These are phyloP conservation scores for Leishmania tropica DNA, from an alignment of 208 protist genomes.

Conservation along the genomic window DNA sequence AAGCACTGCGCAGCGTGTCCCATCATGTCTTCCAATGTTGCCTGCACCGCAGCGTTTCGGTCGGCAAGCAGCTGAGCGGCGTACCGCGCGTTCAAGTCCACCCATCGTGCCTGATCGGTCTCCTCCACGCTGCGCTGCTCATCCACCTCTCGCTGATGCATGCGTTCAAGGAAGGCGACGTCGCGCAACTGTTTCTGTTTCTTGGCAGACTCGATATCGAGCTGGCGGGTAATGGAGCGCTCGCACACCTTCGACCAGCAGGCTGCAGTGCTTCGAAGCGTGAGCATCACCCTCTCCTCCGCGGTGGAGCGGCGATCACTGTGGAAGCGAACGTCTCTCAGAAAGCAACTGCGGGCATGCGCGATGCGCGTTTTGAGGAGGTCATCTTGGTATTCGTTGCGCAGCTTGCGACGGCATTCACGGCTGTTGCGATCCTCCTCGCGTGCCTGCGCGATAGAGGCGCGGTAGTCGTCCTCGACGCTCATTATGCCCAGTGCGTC, in stretches of 20 bases:
- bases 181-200: slow-evolving; percentile 38
- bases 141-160: slow-evolving; percentile 43
- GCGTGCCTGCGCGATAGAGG: slow-evolving; percentile 30
- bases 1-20: slow-evolving; percentile 31
- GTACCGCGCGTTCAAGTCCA: slow-evolving; percentile 36
- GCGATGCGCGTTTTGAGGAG: slow-evolving; percentile 20
- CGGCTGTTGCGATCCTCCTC: slow-evolving; percentile 43
- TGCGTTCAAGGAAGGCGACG: slow-evolving; percentile 47
- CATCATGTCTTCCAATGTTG: slow-evolving; percentile 42
- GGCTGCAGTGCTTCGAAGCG: slow-evolving; percentile 46
- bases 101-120: slow-evolving; percentile 63
- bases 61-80: slow-evolving; percentile 16
- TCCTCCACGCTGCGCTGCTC: slow-evolving; percentile 50
- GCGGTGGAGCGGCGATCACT: slow-evolving; percentile 31
- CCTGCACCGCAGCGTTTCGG: slow-evolving; percentile 30
- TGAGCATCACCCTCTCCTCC: slow-evolving; percentile 60
- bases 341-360: slow-evolving; percentile 24
- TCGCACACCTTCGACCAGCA: slow-evolving; percentile 84
- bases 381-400: slow-evolving; percentile 53
- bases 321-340: slow-evolving; percentile 31
- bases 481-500: slow-evolving; percentile 31
- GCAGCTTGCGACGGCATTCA: slow-evolving; percentile 34
- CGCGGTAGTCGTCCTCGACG: slow-evolving; percentile 39
- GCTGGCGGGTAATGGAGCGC: slow-evolving; percentile 60
- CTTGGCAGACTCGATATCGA: slow-evolving; percentile 52